Evolutionary conservation across 495 filamentous ascomycete genomes (phyloP), one percentile per base, ranked within the genome.

Genomic region (Staphylotrichum longicolle): DNA sequence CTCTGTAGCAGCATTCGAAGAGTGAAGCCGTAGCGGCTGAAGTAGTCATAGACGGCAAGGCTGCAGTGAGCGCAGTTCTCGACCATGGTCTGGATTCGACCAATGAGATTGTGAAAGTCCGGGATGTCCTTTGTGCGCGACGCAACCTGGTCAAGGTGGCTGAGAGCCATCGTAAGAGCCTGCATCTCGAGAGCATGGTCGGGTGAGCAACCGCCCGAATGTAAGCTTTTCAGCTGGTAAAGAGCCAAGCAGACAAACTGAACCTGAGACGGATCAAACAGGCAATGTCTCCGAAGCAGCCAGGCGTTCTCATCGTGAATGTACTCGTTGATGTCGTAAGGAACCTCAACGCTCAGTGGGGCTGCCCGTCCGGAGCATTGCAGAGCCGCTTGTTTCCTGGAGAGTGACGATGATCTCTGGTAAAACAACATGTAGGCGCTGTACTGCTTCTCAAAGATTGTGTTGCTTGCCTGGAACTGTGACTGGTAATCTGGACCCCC

Each of bases 391-490:
- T 82, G 78, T 53, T 78, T 76, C 57, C 64, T 72, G 20, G 83
- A 79, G 58, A 91, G 78, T 11, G 83, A 84, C 2, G 88, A 85
- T 5, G 87, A 85, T 59, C 94, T 83, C 70, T 96, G 89, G 69
- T 98, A 99, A 75, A 99, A 97, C 44, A 99, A 81, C 91, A 98
- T 96, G 68, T 99, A 99, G 15, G 93, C 94, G 73, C 88, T 95
- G 77, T 86, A 93, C 7, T 80, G 79, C 70, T 94, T 96, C 56
- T 85, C 83, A 56, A 66, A 83, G 63, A 67, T 74, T 68, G 69
- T 68, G 53, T 65, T 82, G 75, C 62, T 74, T 42, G 61, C 76
- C 65, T 76, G 78, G 55, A 70, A 81, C 55, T 74, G 75, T 5
- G 65, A 42, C 35, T 80, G 75, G 51, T 84, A 83, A 60, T 82